phyloP scores from a whole-genome alignment of 805 yeast species.

The Cyberlindnera petersonii region DNA sequence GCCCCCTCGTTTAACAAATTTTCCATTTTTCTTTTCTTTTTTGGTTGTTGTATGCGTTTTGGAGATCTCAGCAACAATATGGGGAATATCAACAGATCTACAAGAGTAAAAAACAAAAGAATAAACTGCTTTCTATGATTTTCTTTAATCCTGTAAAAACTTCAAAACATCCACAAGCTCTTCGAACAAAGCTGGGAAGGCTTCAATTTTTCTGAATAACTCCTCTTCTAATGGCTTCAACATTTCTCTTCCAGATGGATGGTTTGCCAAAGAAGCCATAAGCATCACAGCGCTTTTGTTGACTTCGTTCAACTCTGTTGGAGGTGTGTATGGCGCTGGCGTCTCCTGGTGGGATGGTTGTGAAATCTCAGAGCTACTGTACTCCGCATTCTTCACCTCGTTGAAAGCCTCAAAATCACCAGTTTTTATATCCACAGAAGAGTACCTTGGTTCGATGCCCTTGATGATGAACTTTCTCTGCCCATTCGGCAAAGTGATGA shows the following conservation, averaged over 20 bases:
- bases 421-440: constrained; percentile 44
- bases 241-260: constrained; percentile 31
- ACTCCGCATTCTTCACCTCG: constrained; percentile 2
- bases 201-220: constrained; percentile 31
- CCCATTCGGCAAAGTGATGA: constrained; percentile 60
- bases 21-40: too few relatives aligned
- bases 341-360: constrained; percentile 16
- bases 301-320: constrained; percentile 35
- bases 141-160: constrained; percentile 14
- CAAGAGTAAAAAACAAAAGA: too few relatives aligned
- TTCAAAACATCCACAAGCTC: constrained; percentile 27
- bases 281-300: constrained; percentile 36
- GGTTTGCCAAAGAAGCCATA: constrained; percentile 32
- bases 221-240: constrained; percentile 31
- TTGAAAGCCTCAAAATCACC: constrained; percentile 41
- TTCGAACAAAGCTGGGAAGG: constrained; percentile 32
- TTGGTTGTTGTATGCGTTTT: too few relatives aligned
- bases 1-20: constrained; percentile 2
- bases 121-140: too few relatives aligned
- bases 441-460: constrained; percentile 85
- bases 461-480: constrained; percentile 83
- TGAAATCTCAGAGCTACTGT: constrained; percentile 4
- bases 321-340: constrained; percentile 26
- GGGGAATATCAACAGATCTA: too few relatives aligned
- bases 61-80: too few relatives aligned